These are phyloP conservation scores for Clarireedia homoeocarpa DNA, from an alignment of 2,329 filamentous ascomycete genomes.

Conservation along the genomic window DNA sequence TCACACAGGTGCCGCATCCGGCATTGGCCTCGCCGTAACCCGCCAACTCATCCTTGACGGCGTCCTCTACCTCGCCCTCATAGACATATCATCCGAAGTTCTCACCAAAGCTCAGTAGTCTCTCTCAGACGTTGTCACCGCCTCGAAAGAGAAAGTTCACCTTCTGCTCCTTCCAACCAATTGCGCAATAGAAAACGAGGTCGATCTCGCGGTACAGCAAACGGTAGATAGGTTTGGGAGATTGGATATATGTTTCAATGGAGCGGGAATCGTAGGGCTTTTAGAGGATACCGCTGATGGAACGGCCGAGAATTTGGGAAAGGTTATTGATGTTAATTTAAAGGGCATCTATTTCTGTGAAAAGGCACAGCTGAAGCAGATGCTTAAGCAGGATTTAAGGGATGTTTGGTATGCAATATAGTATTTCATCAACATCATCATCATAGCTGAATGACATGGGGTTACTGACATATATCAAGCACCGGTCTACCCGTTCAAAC, in stretches of 20 bases:
- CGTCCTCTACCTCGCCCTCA: slow-evolving; percentile 14
- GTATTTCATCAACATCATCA: background rate
- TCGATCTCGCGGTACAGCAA: slow-evolving; percentile 15
- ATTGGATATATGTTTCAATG: slow-evolving; percentile 47
- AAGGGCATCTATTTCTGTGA: slow-evolving; percentile 32
- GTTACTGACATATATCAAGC: slow-evolving; percentile 4
- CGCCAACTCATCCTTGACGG: slow-evolving; percentile 17
- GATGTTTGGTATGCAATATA: slow-evolving; percentile 11
- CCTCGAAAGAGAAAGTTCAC: background rate
- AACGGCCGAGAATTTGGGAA: slow-evolving; percentile 16
- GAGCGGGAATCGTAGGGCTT: slow-evolving; percentile 31
- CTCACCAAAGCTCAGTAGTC: background rate
- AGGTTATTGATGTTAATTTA: slow-evolving; percentile 31
- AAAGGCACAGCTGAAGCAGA: slow-evolving; percentile 28
- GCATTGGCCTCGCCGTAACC: slow-evolving; percentile 19
- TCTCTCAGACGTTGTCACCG: background rate
- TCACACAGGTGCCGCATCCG: slow-evolving; percentile 17
- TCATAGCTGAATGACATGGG: background rate
- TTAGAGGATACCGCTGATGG: slow-evolving; percentile 20
- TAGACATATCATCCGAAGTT: slow-evolving; percentile 11
- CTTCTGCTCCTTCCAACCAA: slow-evolving; percentile 11
- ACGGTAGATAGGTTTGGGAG: slow-evolving; percentile 43
- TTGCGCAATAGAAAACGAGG: slow-evolving; percentile 13
- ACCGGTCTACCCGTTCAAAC: slow-evolving; percentile 18
- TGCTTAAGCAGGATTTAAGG: slow-evolving; percentile 21